Percentiles rank a stretch among this genome's conserved stretches.
These are phyloP conservation scores for Cytospora mali DNA, from an alignment of 2,329 filamentous ascomycete genomes.

Conservation along the genomic window DNA sequence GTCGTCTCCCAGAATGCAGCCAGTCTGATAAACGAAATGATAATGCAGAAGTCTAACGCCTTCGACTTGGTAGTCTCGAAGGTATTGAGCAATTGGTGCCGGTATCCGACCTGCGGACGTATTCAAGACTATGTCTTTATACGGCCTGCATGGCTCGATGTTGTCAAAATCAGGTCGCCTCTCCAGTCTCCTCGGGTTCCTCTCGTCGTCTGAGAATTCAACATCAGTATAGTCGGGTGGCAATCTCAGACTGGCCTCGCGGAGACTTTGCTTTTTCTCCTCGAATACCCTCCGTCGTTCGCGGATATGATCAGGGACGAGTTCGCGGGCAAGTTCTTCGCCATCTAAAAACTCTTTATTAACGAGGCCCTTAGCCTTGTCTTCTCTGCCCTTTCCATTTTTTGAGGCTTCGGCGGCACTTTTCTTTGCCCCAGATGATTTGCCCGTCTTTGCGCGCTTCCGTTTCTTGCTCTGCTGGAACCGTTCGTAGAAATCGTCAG, in stretches of 20 bases:
- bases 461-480: constrained; percentile 55
- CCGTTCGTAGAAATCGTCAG: constrained; percentile 62
- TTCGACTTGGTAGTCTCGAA: constrained; percentile 88
- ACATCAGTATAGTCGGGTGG: constrained; percentile 79
- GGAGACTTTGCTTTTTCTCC: constrained; percentile 57
- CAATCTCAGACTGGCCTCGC: constrained; percentile 70
- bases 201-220: constrained; percentile 70
- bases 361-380: constrained; percentile 30
- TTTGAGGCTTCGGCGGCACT: not conserved
- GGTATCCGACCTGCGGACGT: constrained; percentile 82
- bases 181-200: constrained; percentile 53
- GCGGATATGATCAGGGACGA: constrained; percentile 72
- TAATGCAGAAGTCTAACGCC: constrained; percentile 85
- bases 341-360: constrained; percentile 32
- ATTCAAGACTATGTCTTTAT: constrained; percentile 74
- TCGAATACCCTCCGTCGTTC: constrained; percentile 72
- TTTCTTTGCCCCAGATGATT: constrained; percentile 50
- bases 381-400: constrained; percentile 36
- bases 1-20: constrained; percentile 90
- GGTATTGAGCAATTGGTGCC: constrained; percentile 84
- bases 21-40: constrained; percentile 87
- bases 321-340: constrained; percentile 39
- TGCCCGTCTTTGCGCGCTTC: constrained; percentile 50
- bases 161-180: constrained; percentile 66
- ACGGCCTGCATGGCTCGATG: constrained; percentile 67